Percentiles rank a stretch among this genome's conserved stretches.
phyloP scores from a whole-genome alignment of 2,329 filamentous ascomycete species.

The Tolypocladium tundrense region DNA sequence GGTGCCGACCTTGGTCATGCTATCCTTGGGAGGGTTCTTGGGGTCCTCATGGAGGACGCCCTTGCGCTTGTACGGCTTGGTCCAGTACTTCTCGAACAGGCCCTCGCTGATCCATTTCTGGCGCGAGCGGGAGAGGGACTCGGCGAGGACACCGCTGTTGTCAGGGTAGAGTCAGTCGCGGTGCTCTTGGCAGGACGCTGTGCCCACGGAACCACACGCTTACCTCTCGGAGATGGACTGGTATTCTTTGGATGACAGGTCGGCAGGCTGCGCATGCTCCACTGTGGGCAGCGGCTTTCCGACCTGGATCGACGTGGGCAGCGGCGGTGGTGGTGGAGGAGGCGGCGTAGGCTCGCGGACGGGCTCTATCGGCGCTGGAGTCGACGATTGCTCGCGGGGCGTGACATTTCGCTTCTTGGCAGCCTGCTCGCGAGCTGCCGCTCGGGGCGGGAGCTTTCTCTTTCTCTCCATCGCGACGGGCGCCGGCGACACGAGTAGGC shows the following conservation, averaged over 20 bases:
- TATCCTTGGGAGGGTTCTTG: conserved; percentile 59
- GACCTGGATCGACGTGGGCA: conserved; percentile 54
- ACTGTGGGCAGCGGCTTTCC: conserved; percentile 64
- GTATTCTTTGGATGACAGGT: conserved; percentile 55
- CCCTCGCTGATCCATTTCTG: conserved; percentile 63
- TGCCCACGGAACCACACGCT: background rate
- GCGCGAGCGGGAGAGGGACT: conserved; percentile 64
- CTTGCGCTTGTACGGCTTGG: conserved; percentile 60
- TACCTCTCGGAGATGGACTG: conserved; percentile 67
- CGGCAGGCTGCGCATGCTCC: conserved; percentile 52
- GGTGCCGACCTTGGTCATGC: conserved; percentile 62
- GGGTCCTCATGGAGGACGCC: conserved; percentile 52
- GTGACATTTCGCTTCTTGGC: conserved; percentile 50
- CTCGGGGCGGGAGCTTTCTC: conserved; percentile 53
- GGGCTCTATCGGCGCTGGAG: conserved; percentile 29
- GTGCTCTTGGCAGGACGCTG: conserved; percentile 9
- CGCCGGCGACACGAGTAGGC: conserved; percentile 1
- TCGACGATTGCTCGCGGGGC: conserved; percentile 41
- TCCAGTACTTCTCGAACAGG: conserved; percentile 70
- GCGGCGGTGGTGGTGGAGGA: conserved; percentile 21
- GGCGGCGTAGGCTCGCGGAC: conserved; percentile 21
- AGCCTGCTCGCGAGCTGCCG: conserved; percentile 49
- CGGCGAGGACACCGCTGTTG: conserved; percentile 59
- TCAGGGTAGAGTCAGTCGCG: background rate
- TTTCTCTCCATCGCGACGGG: conserved; percentile 49